Base-by-base conservation (phyloP, 2,329 filamentous ascomycete species). In the Fusarium sp. region DNA sequence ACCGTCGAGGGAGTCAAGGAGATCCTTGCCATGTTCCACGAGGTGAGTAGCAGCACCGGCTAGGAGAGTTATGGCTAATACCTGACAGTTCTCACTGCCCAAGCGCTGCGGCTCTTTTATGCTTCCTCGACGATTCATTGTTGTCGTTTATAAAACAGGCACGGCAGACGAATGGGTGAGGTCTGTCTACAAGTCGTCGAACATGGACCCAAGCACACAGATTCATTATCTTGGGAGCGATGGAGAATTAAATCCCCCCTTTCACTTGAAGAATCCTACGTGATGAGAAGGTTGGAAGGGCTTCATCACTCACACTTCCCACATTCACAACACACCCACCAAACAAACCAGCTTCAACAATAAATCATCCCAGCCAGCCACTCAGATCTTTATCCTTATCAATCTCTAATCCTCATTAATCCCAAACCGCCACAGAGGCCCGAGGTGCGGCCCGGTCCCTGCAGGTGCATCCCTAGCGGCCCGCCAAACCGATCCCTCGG, bases 391-490 rank as follows among this genome's bases (percentile, higher is more conserved):
- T 29, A 42, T 40, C 16, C 3, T 35, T 35, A 44, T 12, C 57
- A 17, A 35, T 17, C n/a, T 22, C 22, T 35, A 2, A 55, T 36
- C 11, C 11, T 33, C 51, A 55, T 65, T 31, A 24, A 67, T 53
- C 56, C 42, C 31, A 49, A 62, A 64, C 31, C 59, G 62, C 62
- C 67, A 68, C 59, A 8, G 33, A 22, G 40, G 46, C 62, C 62
- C 44, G 35, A 55, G 59, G 46, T 22, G 20, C 46, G 38, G 27
- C 58, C 67, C 29, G 31, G 51, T 42, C 71, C 70, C 36, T 74
- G 71, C 11, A 60, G 12, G 17, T 53, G 62, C 55, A 51, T 61
- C n/a, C 38, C 40, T 44, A 59, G 57, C 22, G 40, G 51, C 46
- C 27, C 57, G n/a, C 33, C 46, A 38, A 62, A 36, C 64, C 67